Conservation (phyloP, 768 basidiomycete genomes). For the Naganishia onofrii region DNA sequence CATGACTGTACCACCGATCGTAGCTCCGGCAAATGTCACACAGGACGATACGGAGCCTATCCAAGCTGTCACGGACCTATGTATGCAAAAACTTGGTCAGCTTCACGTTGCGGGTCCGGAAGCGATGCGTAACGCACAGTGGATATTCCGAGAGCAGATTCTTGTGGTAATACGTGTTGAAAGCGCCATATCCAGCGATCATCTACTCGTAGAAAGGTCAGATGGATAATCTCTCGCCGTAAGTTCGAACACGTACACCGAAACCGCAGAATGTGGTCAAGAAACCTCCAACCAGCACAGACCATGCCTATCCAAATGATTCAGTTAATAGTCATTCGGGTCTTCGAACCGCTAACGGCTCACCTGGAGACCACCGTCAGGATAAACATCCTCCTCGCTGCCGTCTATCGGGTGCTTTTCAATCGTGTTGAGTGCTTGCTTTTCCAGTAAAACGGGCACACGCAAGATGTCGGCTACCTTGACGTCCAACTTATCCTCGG, state of each 20-base stretch:
- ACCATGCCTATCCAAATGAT: conserved; percentile 22
- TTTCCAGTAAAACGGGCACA: conserved; percentile 13
- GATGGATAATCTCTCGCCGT: neutral
- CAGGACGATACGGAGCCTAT: conserved; percentile 27
- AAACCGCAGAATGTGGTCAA: conserved; percentile 30
- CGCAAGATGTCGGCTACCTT: neutral
- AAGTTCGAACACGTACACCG: conserved; percentile 20
- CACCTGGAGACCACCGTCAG: conserved; percentile 25
- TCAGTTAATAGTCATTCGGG: too few species aligned
- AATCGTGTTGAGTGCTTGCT: conserved; percentile 9
- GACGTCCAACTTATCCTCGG: neutral
- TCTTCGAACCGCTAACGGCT: neutral
- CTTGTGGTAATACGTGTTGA: conserved; percentile 32
- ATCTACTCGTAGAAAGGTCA: conserved; percentile 12
- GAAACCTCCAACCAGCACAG: conserved; percentile 27
- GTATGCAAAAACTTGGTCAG: neutral
- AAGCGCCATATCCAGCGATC: conserved; percentile 29
- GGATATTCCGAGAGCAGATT: conserved; percentile 25
- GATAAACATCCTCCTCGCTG: conserved; percentile 19
- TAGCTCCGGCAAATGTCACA: conserved; percentile 25
- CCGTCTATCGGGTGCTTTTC: neutral
- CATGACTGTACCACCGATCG: conserved; percentile 25
- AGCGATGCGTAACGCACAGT: neutral
- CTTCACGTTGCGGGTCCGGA: neutral
- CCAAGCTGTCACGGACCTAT: conserved; percentile 27